Evolutionary conservation across 2,329 filamentous ascomycete genomes (phyloP).

Genomic region (Fusarium annulatum): DNA sequence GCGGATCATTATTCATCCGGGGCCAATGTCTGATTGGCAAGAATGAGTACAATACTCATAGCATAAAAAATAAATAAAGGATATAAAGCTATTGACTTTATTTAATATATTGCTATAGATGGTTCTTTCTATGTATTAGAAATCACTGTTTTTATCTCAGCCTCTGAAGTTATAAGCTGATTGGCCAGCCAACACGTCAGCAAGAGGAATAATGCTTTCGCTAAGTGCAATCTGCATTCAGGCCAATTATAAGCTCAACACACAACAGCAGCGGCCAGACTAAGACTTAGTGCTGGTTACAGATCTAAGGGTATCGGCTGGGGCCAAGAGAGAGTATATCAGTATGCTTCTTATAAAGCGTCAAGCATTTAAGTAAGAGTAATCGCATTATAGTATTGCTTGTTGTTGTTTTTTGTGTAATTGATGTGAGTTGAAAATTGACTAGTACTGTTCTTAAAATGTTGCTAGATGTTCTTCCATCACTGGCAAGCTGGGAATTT

Average conservation of each 20-base stretch:
- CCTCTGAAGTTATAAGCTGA: not conserved
- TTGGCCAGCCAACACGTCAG: not conserved
- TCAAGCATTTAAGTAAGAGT: not conserved
- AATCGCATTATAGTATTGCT: too few species aligned
- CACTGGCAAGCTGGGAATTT: accelerated
- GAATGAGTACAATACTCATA: accelerated
- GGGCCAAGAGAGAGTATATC: accelerated
- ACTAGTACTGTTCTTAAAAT: too few species aligned
- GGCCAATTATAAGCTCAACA: not conserved
- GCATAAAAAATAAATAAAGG: accelerated
- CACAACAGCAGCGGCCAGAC: accelerated
- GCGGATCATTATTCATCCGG: not conserved
- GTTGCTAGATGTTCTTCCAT: too few species aligned
- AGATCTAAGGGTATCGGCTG: accelerated
- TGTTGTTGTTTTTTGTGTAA: too few species aligned
- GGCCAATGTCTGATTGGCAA: not conserved
- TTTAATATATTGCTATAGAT: accelerated
- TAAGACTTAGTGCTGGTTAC: too few species aligned
- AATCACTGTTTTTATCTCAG: not conserved
- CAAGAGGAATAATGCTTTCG: not conserved
- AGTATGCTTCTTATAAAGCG: accelerated
- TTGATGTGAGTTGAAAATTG: too few species aligned
- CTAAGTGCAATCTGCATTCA: not conserved
- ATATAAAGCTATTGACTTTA: accelerated
- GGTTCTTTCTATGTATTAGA: accelerated